A percentile compares a stretch with the other conserved stretches of the same genome.
Conservation (phyloP, 306 rosid genomes). For the Quercus berberidifolia region DNA sequence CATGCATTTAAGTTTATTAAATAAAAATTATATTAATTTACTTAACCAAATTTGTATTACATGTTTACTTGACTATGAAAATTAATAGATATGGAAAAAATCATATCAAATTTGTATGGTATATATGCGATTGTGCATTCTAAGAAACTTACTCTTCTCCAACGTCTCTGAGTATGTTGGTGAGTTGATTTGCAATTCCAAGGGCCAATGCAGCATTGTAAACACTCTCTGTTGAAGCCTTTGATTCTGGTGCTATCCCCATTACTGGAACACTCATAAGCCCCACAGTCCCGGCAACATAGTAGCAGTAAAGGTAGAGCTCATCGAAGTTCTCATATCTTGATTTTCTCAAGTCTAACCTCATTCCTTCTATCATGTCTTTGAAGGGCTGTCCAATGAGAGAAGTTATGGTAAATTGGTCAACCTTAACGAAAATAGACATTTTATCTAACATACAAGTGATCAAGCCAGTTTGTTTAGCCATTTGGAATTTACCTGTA, state of each 20-base stretch:
- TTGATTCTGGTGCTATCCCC: slow-evolving; percentile 83
- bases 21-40: too few relatives aligned
- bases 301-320: slow-evolving; percentile 93
- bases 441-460: too few relatives aligned
- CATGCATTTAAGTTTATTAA: too few relatives aligned
- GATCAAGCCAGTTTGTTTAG: too few relatives aligned
- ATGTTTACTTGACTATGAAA: too few relatives aligned
- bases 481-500: slow-evolving; percentile 56
- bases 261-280: slow-evolving; percentile 99
- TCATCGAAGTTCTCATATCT: slow-evolving; percentile 86
- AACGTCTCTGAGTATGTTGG: slow-evolving; percentile 94
- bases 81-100: not conserved
- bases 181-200: slow-evolving; percentile 96
- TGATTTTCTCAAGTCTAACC: slow-evolving; percentile 79
- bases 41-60: too few relatives aligned
- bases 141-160: slow-evolving; percentile 88
- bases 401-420: slow-evolving; percentile 3
- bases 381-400: slow-evolving; percentile 67
- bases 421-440: too few relatives aligned
- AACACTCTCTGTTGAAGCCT: slow-evolving; percentile 70
- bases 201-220: slow-evolving; percentile 92
- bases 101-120: not conserved
- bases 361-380: slow-evolving; percentile 99
- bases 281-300: slow-evolving; percentile 98
- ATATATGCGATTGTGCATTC: not conserved